Conservation (phyloP, 2,329 filamentous ascomycete genomes). For the Cadophora luteo-olivacea region DNA sequence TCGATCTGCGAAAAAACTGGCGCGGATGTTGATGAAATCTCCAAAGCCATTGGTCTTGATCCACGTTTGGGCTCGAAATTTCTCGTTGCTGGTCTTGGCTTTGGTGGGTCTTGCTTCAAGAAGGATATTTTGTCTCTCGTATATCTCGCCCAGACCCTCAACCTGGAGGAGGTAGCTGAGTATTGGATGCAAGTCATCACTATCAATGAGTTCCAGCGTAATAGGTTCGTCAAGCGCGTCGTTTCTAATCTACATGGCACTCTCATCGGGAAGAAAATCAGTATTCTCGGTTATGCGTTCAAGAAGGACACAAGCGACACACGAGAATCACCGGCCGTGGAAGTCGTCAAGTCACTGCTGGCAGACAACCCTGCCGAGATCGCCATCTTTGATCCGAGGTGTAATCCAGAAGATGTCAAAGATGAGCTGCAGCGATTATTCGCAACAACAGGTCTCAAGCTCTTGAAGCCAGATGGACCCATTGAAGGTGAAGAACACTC, state of each 20-base stretch:
- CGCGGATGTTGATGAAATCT: conserved; percentile 76
- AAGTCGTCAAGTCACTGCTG: conserved; percentile 68
- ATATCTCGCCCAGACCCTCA: conserved; percentile 73
- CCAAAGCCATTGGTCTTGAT: conserved; percentile 70
- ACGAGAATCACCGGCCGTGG: conserved; percentile 71
- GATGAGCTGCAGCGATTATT: conserved; percentile 17
- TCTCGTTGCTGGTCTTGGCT: conserved; percentile 75
- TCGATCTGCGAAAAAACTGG: conserved; percentile 78
- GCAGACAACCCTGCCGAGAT: conserved; percentile 69
- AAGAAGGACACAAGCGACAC: conserved; percentile 82
- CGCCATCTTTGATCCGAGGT: conserved; percentile 70
- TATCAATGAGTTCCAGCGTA: conserved; percentile 77
- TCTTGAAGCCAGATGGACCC: conserved; percentile 19
- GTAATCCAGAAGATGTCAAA: conserved; percentile 32
- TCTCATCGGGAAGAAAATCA: conserved; percentile 71
- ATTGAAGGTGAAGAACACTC: conserved; percentile 16
- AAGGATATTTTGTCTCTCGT: conserved; percentile 78
- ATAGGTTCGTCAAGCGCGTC: conserved; percentile 72
- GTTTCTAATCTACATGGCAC: conserved; percentile 72
- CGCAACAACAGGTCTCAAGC: conserved; percentile 18
- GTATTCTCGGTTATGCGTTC: conserved; percentile 76
- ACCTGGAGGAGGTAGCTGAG: conserved; percentile 71
- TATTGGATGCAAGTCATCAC: conserved; percentile 77
- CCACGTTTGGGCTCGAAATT: conserved; percentile 74
- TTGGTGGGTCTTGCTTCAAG: conserved; percentile 81